Evolutionary conservation across 495 filamentous ascomycete genomes (phyloP), one percentile per base, ranked within the genome.

Genomic region (Stereocaulon alpinum): DNA sequence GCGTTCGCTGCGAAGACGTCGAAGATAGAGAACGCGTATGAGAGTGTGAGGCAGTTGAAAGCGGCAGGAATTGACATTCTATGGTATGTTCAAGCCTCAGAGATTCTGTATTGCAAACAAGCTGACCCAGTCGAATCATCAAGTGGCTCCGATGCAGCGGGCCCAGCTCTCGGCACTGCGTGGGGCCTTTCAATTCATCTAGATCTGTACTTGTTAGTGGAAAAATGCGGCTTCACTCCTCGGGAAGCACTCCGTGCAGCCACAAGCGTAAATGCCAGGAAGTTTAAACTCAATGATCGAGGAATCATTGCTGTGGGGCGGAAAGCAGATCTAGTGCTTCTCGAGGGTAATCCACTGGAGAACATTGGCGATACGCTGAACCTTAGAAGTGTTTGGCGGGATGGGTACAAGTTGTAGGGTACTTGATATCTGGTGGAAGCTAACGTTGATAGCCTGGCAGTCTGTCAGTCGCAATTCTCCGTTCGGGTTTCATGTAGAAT

Each of bases 321-420:
- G 4, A 42, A 55, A 55, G 53, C 53, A 18, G 53, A 55, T n/a
- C 34, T 55, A 0, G 12, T 55, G 40, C 53, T 55, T 11, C 40
- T 55, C n/a, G 53, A 55, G 29, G 53, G 53, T 7, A 55, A 55
- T 40, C 53, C 53, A 22, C 53, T 55, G 15, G 53, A 55, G 20
- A 17, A 55, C 7, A 55, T 55, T 27, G 18, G 22, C 18, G 24
- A 43, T 20, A 55, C 53, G 6, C 22, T 55, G 53, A 55, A 30
- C 27, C 12, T 43, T 10, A 55, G 41, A 15, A 37, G 20, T 4
- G 12, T 55, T 17, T 55, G 53, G 53, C 53, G 53, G 22, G 37
- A 55, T 43, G 53, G 53, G 34, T 22, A 55, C 41, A 43, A 34
- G 29, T n/a, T 55, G 40, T 55, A 40, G 24, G 17, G 22, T 45